Percentiles rank a stretch among this genome's conserved stretches.
These are phyloP conservation scores for Amanita molliuscula DNA, from an alignment of 768 basidiomycete species.

Conservation along the genomic window DNA sequence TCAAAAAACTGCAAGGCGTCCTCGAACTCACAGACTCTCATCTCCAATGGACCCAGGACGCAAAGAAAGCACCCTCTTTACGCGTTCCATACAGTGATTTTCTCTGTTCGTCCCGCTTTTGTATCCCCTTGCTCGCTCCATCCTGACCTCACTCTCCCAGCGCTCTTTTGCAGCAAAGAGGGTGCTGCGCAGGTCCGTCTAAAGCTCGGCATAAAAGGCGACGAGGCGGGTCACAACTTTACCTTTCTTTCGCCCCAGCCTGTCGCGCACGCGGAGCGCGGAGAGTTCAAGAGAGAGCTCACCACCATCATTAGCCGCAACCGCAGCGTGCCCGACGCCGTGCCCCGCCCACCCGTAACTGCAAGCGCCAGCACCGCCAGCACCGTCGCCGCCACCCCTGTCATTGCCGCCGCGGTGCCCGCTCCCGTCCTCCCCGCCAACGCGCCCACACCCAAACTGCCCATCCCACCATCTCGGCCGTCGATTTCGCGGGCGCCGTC, in stretches of 20 bases:
- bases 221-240: conserved; percentile 75
- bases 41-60: conserved; percentile 75
- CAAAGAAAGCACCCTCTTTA: conserved; percentile 53
- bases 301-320: conserved; percentile 72
- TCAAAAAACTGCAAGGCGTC: conserved; percentile 72
- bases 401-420: conserved; percentile 8
- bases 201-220: conserved; percentile 58
- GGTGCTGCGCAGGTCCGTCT: conserved; percentile 71
- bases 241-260: conserved; percentile 63
- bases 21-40: conserved; percentile 66
- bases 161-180: conserved; percentile 81
- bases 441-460: conserved; percentile 23
- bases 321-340: conserved; percentile 31
- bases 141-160: conserved; percentile 31
- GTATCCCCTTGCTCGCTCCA: conserved; percentile 34
- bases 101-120: conserved; percentile 37
- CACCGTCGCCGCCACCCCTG: background rate
- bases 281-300: conserved; percentile 73
- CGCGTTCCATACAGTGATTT: conserved; percentile 51
- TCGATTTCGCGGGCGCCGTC: conserved; percentile 55
- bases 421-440: conserved; percentile 12
- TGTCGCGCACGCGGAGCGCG: conserved; percentile 60
- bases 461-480: conserved; percentile 25
- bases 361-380: conserved; percentile 10
- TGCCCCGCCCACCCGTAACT: conserved; percentile 19